Evolutionary conservation across 805 yeast genomes (phyloP).

Genomic region (Zygosaccharomyces bailii): DNA sequence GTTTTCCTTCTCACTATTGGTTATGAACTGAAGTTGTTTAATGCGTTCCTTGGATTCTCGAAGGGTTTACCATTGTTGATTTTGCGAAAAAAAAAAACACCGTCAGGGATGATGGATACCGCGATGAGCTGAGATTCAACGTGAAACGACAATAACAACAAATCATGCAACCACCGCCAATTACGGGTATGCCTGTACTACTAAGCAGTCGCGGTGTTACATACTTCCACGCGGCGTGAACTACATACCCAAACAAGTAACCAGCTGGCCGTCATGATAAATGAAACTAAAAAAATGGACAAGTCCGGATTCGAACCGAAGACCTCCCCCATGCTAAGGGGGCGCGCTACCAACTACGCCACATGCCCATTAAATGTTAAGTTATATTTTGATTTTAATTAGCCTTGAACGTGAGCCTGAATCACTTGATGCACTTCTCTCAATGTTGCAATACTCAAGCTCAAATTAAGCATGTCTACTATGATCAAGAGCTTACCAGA

Average conservation of each 20-base stretch:
- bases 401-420: too few species aligned
- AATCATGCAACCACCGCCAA: neutral
- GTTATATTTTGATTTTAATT: too few species aligned
- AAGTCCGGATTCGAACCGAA: conserved; percentile 9
- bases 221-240: too few species aligned
- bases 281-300: conserved; percentile 1
- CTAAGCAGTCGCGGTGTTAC: too few species aligned
- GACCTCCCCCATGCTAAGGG: conserved; percentile 10
- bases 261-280: too few species aligned
- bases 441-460: too few species aligned
- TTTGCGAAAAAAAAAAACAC: neutral
- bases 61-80: neutral
- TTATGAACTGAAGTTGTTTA: neutral
- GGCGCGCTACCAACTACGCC: conserved; percentile 10
- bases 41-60: neutral
- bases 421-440: too few species aligned
- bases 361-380: conserved; percentile 1
- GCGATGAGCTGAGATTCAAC: neutral
- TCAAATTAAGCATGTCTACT: too few species aligned
- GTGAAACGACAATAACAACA: neutral
- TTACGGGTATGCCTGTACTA: too few species aligned
- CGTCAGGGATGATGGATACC: neutral
- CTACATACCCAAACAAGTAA: too few species aligned
- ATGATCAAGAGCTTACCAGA: too few species aligned
- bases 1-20: neutral